Conservation (phyloP, 768 basidiomycete species). For the Lactarius vividus region DNA sequence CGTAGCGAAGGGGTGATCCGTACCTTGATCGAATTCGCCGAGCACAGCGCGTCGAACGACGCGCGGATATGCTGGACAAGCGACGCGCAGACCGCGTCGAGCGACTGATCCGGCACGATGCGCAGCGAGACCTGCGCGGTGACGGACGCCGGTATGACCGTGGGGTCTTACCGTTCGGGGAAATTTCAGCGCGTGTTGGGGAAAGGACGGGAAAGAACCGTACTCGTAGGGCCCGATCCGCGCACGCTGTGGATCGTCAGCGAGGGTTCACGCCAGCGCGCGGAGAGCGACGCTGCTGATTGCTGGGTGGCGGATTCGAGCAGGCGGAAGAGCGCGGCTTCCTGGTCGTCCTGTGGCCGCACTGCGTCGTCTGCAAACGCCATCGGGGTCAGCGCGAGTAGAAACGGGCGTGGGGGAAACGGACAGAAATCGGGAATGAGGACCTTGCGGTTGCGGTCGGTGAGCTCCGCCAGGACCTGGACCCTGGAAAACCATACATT, state of each 20-base stretch:
- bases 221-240: conserved; percentile 79
- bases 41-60: conserved; percentile 58
- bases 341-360: conserved; percentile 61
- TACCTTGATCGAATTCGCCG: conserved; percentile 74
- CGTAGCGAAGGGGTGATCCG: not conserved
- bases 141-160: conserved; percentile 85
- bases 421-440: conserved; percentile 80
- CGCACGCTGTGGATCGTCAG: conserved; percentile 85
- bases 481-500: conserved; percentile 49
- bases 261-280: conserved; percentile 88
- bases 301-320: conserved; percentile 67
- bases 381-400: not conserved
- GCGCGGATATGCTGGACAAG: conserved; percentile 56
- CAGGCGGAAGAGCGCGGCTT: conserved; percentile 63
- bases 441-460: conserved; percentile 55
- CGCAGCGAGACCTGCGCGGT: conserved; percentile 86
- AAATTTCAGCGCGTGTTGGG: too few species aligned
- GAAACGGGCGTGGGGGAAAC: not conserved
- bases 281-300: conserved; percentile 64
- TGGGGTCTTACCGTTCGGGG: conserved; percentile 52
- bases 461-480: conserved; percentile 69
- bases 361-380: conserved; percentile 65
- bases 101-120: conserved; percentile 90
- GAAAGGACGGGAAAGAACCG: conserved; percentile 29
- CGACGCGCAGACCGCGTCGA: conserved; percentile 61